These are phyloP conservation scores for Claviceps pazoutovae DNA, from an alignment of 2,329 filamentous ascomycete species.

Conservation along the genomic window DNA sequence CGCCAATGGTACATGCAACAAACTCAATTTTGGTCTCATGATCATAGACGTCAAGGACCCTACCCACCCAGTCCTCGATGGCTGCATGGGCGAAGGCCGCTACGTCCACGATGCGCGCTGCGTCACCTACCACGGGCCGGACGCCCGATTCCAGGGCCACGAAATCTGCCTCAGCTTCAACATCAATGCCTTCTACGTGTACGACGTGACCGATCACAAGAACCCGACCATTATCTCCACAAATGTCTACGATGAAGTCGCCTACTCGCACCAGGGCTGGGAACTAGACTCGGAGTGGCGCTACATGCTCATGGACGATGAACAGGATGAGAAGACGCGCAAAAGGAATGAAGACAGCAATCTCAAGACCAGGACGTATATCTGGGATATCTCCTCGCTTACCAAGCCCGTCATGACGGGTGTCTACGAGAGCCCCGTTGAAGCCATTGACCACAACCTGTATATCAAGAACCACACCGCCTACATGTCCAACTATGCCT, in stretches of 20 bases:
- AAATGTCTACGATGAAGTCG: constrained; percentile 32
- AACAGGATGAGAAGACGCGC: constrained; percentile 34
- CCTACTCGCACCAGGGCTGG: constrained; percentile 44
- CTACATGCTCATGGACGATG: constrained; percentile 36
- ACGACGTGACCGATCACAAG: constrained; percentile 30
- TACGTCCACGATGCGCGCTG: constrained; percentile 41
- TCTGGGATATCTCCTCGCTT: constrained; percentile 31
- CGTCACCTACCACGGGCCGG: constrained; percentile 36
- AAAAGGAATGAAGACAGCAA: constrained; percentile 20
- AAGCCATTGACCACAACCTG: constrained; percentile 32
- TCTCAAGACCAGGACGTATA: constrained; percentile 28
- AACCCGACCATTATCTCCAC: constrained; percentile 31
- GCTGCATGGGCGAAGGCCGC: constrained; percentile 33
- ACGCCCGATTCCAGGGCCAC: constrained; percentile 23
- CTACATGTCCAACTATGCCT: constrained; percentile 34
- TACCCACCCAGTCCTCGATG: constrained; percentile 32
- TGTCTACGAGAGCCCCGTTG: constrained; percentile 23
- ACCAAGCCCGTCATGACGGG: constrained; percentile 25
- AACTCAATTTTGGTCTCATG: constrained; percentile 35
- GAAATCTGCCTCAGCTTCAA: constrained; percentile 41
- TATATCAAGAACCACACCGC: constrained; percentile 26
- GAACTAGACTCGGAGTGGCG: constrained; percentile 29
- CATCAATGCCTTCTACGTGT: constrained; percentile 32
- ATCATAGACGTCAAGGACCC: constrained; percentile 41
- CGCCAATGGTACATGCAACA: constrained; percentile 11